Evolutionary conservation across 805 yeast species (phyloP).

Genomic region (Saccharomycodes ludwigii): DNA sequence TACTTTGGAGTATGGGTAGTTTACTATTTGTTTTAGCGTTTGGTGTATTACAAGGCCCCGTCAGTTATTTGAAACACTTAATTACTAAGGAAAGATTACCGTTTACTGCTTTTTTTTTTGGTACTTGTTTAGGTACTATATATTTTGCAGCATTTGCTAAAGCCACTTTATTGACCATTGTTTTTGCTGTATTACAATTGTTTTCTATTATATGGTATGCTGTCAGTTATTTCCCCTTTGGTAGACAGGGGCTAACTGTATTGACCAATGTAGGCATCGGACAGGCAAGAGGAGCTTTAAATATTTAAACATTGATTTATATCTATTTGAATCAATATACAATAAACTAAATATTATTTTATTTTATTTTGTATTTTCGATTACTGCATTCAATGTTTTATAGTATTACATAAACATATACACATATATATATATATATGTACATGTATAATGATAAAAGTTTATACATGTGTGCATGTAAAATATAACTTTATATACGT

Average conservation of each 20-base stretch:
- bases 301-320: slow-evolving; percentile 12
- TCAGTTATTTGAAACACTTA: slow-evolving; percentile 63
- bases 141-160: slow-evolving; percentile 59
- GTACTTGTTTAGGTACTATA: slow-evolving; percentile 67
- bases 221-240: slow-evolving; percentile 90
- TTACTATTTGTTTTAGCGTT: slow-evolving; percentile 77
- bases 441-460: no score
- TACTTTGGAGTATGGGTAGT: slow-evolving; percentile 86
- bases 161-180: slow-evolving; percentile 62
- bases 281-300: slow-evolving; percentile 33
- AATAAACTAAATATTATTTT: not conserved
- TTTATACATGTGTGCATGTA: not conserved
- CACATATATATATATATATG: no score
- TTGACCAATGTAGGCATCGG: slow-evolving; percentile 45
- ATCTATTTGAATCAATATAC: not conserved
- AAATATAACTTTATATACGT: not conserved
- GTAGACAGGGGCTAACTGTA: slow-evolving; percentile 60
- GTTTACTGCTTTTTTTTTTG: slow-evolving; percentile 69
- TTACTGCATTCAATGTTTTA: no score
- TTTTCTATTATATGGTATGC: slow-evolving; percentile 85
- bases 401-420: no score
- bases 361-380: not conserved
- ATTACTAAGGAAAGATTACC: slow-evolving; percentile 64
- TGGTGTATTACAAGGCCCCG: slow-evolving; percentile 87
- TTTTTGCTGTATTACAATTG: slow-evolving; percentile 65